Evolutionary conservation across 352 stramenopile genomes (phyloP).

Genomic region (Elongisporangium undulatum): DNA sequence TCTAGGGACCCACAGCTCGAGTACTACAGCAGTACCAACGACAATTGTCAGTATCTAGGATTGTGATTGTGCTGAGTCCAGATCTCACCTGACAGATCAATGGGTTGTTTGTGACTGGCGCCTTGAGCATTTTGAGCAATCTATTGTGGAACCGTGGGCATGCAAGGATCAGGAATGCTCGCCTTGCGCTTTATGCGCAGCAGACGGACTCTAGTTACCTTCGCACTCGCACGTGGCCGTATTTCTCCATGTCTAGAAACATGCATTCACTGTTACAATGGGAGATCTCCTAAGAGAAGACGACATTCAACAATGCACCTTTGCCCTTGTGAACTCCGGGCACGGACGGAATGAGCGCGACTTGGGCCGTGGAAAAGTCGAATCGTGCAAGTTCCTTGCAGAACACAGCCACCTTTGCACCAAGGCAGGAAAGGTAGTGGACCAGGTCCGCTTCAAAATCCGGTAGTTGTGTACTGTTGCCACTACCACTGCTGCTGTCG

Average conservation of each 20-base stretch:
- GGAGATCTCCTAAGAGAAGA: not conserved
- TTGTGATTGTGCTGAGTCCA: not conserved
- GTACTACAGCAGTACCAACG: slow-evolving; percentile 30
- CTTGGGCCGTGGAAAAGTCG: slow-evolving; percentile 53
- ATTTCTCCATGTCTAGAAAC: slow-evolving; percentile 71
- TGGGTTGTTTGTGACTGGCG: slow-evolving; percentile 47
- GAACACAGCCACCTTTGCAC: slow-evolving; percentile 33
- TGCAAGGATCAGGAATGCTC: not conserved
- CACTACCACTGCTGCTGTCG: not conserved
- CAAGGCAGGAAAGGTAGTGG: slow-evolving; percentile 53
- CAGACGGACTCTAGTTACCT: slow-evolving; percentile 24
- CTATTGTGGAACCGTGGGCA: slow-evolving; percentile 13
- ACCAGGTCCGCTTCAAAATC: slow-evolving; percentile 69
- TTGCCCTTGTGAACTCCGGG: slow-evolving; percentile 64
- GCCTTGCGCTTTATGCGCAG: not conserved
- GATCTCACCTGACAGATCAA: slow-evolving; percentile 56
- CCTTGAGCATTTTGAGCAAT: slow-evolving; percentile 43
- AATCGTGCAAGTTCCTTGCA: slow-evolving; percentile 48
- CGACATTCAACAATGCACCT: slow-evolving; percentile 21
- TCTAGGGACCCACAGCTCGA: slow-evolving; percentile 79
- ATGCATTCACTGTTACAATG: slow-evolving; percentile 1
- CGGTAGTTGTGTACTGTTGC: not conserved
- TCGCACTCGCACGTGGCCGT: slow-evolving; percentile 69
- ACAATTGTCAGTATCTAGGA: not conserved
- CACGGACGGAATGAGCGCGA: slow-evolving; percentile 62